Conservation (phyloP, 2,329 filamentous ascomycete genomes). For the Claviceps pazoutovae region DNA sequence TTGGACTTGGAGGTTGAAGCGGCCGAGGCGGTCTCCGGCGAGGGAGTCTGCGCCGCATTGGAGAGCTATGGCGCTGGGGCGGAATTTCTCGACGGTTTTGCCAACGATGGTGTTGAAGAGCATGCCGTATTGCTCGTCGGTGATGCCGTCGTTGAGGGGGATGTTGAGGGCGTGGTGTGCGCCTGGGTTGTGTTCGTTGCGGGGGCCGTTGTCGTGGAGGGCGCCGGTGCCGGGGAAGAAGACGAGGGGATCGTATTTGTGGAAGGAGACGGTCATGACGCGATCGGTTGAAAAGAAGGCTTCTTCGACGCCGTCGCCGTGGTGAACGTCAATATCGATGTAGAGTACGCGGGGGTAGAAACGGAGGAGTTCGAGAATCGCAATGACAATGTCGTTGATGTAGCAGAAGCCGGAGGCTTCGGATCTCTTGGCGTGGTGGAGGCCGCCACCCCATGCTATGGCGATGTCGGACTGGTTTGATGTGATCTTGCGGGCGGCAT, state of each 20-base stretch:
- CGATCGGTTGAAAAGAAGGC: slow-evolving; percentile 82
- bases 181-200: slow-evolving; percentile 70
- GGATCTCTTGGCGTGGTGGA: slow-evolving; percentile 90
- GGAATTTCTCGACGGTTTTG: slow-evolving; percentile 66
- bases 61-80: slow-evolving; percentile 80
- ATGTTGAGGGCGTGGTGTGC: slow-evolving; percentile 86
- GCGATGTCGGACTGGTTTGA: slow-evolving; percentile 85
- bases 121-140: slow-evolving; percentile 73
- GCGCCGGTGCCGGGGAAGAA: slow-evolving; percentile 92
- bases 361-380: slow-evolving; percentile 75
- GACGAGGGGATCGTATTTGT: slow-evolving; percentile 74
- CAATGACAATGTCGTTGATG: slow-evolving; percentile 95
- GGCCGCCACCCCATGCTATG: slow-evolving; percentile 91
- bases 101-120: slow-evolving; percentile 75
- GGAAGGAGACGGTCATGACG: slow-evolving; percentile 87
- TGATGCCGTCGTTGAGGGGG: slow-evolving; percentile 79
- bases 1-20: slow-evolving; percentile 93
- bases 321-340: slow-evolving; percentile 87
- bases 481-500: slow-evolving; percentile 79
- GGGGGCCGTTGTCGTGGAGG: slow-evolving; percentile 71
- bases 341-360: slow-evolving; percentile 78
- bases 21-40: slow-evolving; percentile 81
- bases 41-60: slow-evolving; percentile 94
- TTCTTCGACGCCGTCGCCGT: slow-evolving; percentile 82
- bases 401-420: slow-evolving; percentile 97